A percentile compares a stretch with the other conserved stretches of the same genome.
Evolutionary conservation across 768 basidiomycete genomes (phyloP).

Genomic region (Dentipellis fragilis): DNA sequence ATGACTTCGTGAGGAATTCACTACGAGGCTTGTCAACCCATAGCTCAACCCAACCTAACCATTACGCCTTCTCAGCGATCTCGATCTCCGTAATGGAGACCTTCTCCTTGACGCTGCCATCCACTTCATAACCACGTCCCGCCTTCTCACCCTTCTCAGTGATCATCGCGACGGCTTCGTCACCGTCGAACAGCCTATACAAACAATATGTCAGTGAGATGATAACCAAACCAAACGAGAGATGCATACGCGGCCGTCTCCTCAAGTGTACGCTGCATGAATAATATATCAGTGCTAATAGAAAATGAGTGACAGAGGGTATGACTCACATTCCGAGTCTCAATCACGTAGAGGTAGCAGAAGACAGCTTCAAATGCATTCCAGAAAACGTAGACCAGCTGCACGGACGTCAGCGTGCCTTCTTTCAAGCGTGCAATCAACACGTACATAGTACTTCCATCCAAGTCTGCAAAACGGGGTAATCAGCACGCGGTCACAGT

Average conservation of each 20-base stretch:
- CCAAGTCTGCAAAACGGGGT: constrained; percentile 17
- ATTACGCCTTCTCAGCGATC: background rate
- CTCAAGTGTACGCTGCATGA: constrained; percentile 20
- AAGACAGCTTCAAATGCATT: constrained; percentile 30
- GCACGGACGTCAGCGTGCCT: background rate
- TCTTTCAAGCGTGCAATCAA: background rate
- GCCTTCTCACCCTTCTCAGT: background rate
- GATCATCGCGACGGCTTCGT: background rate
- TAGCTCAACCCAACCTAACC: background rate
- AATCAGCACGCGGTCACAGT: background rate
- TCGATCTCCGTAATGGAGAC: background rate
- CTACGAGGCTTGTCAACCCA: background rate
- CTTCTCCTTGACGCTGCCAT: background rate
- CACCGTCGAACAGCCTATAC: constrained; percentile 23
- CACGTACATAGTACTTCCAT: constrained; percentile 37
- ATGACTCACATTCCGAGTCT: constrained; percentile 26
- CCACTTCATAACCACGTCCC: background rate
- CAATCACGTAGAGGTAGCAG: constrained; percentile 26
- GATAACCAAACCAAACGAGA: too few species aligned
- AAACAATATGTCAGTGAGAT: background rate
- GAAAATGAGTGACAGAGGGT: background rate
- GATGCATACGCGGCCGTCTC: constrained; percentile 23
- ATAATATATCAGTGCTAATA: background rate
- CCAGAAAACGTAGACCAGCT: constrained; percentile 32
- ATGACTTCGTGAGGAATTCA: background rate